Conservation (phyloP, 257 asterid species). For the Solanum sitiens region DNA sequence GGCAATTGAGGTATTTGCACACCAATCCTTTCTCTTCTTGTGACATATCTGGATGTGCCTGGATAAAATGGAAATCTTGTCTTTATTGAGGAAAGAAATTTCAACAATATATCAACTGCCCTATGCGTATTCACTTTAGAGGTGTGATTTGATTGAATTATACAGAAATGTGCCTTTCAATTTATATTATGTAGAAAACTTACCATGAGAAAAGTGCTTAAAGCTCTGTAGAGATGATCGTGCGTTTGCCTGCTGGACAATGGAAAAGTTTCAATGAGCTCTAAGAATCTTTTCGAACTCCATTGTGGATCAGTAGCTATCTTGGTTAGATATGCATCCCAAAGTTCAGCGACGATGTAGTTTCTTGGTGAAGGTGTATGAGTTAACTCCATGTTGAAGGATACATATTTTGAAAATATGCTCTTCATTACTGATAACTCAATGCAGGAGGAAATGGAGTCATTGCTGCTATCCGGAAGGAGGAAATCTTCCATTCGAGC, state of each 20-base stretch:
- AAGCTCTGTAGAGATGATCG: conserved; percentile 54
- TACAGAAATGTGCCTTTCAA: background rate
- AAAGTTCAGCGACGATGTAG: conserved; percentile 33
- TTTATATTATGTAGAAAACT: background rate
- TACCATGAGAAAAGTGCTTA: conserved; percentile 41
- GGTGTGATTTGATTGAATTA: background rate
- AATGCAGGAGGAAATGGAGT: conserved; percentile 8
- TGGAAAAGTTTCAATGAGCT: conserved; percentile 54
- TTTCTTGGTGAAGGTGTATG: conserved; percentile 16
- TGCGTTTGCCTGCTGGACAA: conserved; percentile 44
- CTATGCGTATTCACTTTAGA: background rate
- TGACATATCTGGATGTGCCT: conserved; percentile 43
- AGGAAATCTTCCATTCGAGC: conserved; percentile 43
- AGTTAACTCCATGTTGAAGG: conserved; percentile 14
- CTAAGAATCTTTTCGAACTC: conserved; percentile 26
- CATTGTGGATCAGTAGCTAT: conserved; percentile 32
- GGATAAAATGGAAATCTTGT: background rate
- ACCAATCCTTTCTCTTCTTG: conserved; percentile 50
- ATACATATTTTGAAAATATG: conserved; percentile 32
- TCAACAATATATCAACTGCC: background rate
- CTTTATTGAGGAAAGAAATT: background rate
- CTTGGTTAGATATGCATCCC: conserved; percentile 52
- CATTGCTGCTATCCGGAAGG: conserved; percentile 8
- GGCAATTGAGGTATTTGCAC: conserved; percentile 65
- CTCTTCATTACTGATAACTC: conserved; percentile 39